phyloP scores from a whole-genome alignment of 495 filamentous ascomycete species.

The Penicillium macrosclerotiorum region DNA sequence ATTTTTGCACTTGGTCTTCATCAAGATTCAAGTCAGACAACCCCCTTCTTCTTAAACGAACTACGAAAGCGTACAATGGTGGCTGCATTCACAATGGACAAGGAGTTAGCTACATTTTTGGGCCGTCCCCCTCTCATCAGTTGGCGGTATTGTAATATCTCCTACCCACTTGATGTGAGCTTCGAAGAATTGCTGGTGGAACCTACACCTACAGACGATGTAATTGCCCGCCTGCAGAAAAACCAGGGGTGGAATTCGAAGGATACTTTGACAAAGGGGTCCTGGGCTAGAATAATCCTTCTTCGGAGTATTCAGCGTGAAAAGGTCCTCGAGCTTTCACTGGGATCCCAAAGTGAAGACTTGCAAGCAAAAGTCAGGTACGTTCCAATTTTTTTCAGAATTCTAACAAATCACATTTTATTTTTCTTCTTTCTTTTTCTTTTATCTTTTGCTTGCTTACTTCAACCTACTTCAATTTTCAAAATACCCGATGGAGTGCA shows the following conservation, averaged over 20 bases:
- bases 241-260: conserved; percentile 50
- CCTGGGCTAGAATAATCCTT: conserved; percentile 39
- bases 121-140: conserved; percentile 53
- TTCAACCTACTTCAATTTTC: too few species aligned
- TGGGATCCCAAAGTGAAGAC: conserved; percentile 32
- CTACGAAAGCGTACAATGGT: conserved; percentile 48
- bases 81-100: conserved; percentile 44
- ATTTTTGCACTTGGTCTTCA: conserved; percentile 55
- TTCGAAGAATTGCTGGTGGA: conserved; percentile 45
- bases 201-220: conserved; percentile 30
- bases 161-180: conserved; percentile 52
- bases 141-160: conserved; percentile 48
- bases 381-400: not conserved
- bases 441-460: too few species aligned
- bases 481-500: too few species aligned
- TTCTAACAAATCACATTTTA: not conserved
- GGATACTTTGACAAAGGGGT: conserved; percentile 27
- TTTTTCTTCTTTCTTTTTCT: not conserved
- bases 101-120: conserved; percentile 46
- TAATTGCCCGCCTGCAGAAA: conserved; percentile 36
- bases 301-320: conserved; percentile 46
- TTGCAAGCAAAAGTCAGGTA: conserved; percentile 21
- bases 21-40: conserved; percentile 31
- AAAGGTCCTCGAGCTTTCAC: conserved; percentile 53
- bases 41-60: conserved; percentile 47